A percentile compares a stretch with the other conserved stretches of the same genome.
Evolutionary conservation across 225 moss, liverwort and hornwort species (phyloP).

Genomic region (Antitrichia curtipendula): DNA sequence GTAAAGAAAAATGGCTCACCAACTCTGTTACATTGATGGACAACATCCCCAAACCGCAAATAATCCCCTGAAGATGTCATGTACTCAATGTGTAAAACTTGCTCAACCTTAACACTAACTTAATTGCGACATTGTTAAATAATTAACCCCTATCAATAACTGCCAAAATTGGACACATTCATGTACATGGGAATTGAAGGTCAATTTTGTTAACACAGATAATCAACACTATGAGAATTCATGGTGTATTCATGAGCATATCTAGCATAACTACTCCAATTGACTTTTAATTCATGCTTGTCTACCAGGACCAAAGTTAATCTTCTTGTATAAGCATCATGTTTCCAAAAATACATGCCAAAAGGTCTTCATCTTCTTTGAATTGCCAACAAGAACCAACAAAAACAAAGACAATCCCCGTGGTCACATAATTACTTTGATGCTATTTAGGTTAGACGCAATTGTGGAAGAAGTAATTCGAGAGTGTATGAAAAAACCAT

Average conservation of each 20-base stretch:
- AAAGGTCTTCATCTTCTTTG: not conserved
- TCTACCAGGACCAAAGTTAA: not conserved
- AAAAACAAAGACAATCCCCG: rapidly evolving
- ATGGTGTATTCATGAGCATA: not conserved
- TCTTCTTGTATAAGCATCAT: not conserved
- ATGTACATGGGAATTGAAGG: no score
- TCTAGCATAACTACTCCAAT: not conserved
- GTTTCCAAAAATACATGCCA: not conserved
- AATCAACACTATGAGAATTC: not conserved
- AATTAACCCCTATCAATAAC: rapidly evolving
- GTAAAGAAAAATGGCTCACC: no score
- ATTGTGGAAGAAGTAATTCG: not conserved
- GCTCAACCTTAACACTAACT: not conserved
- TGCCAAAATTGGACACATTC: not conserved
- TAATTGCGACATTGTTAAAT: not conserved
- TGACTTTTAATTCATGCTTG: not conserved
- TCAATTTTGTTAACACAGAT: not conserved
- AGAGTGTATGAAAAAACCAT: not conserved
- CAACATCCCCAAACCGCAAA: rapidly evolving
- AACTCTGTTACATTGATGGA: no score
- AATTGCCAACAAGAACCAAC: not conserved
- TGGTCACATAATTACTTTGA: not conserved
- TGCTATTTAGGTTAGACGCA: not conserved
- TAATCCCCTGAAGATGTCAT: not conserved
- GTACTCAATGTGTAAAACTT: not conserved